phyloP scores from a whole-genome alignment of 148 eudicot genomes.

The Selenicereus undatus region DNA sequence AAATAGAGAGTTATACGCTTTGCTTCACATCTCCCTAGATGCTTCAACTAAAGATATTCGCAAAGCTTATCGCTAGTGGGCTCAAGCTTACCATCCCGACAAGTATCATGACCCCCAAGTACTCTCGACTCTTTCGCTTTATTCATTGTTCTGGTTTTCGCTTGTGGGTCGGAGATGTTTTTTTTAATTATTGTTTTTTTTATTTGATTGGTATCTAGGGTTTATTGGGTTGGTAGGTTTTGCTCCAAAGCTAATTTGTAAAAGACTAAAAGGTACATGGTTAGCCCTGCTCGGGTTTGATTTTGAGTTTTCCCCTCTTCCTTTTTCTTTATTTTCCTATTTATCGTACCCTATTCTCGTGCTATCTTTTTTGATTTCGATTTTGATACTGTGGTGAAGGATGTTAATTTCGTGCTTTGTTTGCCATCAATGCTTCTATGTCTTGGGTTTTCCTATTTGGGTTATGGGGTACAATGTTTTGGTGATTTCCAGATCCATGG shows the following conservation, averaged over 20 bases:
- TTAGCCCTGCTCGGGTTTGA: too few relatives aligned
- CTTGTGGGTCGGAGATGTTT: neutral
- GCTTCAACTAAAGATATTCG: constrained; percentile 90
- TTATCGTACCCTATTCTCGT: too few relatives aligned
- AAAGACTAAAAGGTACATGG: neutral
- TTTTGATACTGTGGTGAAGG: too few relatives aligned
- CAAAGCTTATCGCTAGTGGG: constrained; percentile 98
- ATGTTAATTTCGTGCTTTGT: too few relatives aligned
- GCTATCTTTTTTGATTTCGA: too few relatives aligned
- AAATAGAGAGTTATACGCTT: constrained; percentile 72
- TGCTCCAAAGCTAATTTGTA: neutral
- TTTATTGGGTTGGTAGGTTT: neutral
- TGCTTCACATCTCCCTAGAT: constrained; percentile 79
- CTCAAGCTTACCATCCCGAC: constrained; percentile 93
- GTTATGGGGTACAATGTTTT: too few relatives aligned
- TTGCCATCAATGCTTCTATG: too few relatives aligned
- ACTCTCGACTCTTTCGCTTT: constrained; percentile 6
- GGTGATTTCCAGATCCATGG: too few relatives aligned
- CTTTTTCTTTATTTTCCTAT: too few relatives aligned
- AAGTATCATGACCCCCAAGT: constrained; percentile 75
- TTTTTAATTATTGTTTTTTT: neutral
- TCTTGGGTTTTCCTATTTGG: too few relatives aligned
- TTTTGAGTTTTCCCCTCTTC: too few relatives aligned
- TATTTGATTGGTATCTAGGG: neutral
- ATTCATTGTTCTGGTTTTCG: neutral